phyloP scores from a whole-genome alignment of 2,329 filamentous ascomycete genomes.

The Lithohypha guttulata region DNA sequence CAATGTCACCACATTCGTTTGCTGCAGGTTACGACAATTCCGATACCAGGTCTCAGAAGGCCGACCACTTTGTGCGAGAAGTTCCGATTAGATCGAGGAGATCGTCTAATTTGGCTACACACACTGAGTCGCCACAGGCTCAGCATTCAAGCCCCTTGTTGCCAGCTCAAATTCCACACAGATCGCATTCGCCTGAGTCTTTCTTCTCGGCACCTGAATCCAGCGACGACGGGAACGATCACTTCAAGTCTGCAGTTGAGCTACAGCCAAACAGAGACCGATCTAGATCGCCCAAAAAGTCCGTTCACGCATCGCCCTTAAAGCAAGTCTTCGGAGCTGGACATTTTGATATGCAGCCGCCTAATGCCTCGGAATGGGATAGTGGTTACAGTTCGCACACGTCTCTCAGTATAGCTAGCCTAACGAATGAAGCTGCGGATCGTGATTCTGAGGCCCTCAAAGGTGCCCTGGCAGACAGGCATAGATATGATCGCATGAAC shows the following conservation, averaged over 20 bases:
- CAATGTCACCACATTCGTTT: neutral
- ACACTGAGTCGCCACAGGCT: neutral
- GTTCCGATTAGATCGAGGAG: neutral
- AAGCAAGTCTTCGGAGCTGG: neutral
- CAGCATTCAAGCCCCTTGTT: neutral
- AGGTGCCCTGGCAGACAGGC: neutral
- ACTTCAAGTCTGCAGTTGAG: constrained; percentile 14
- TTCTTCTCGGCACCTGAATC: constrained; percentile 5
- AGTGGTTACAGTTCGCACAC: constrained; percentile 22
- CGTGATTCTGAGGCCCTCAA: neutral
- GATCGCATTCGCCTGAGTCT: neutral
- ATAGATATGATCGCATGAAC: too few species aligned
- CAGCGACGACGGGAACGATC: constrained; percentile 2
- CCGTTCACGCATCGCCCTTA: constrained; percentile 5
- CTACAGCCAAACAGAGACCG: constrained; percentile 6
- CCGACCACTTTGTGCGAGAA: too few species aligned
- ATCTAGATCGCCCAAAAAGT: constrained; percentile 3
- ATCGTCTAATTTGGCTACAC: constrained; percentile 2
- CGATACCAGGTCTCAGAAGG: constrained; percentile 1
- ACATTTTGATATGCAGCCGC: constrained; percentile 2
- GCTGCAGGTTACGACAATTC: neutral
- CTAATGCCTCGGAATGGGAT: constrained; percentile 15
- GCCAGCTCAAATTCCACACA: neutral
- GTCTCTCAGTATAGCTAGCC: constrained; percentile 12
- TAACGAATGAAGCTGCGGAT: neutral